Evolutionary conservation across 352 stramenopile species (phyloP).

Genomic region (Pythium brassicae): DNA sequence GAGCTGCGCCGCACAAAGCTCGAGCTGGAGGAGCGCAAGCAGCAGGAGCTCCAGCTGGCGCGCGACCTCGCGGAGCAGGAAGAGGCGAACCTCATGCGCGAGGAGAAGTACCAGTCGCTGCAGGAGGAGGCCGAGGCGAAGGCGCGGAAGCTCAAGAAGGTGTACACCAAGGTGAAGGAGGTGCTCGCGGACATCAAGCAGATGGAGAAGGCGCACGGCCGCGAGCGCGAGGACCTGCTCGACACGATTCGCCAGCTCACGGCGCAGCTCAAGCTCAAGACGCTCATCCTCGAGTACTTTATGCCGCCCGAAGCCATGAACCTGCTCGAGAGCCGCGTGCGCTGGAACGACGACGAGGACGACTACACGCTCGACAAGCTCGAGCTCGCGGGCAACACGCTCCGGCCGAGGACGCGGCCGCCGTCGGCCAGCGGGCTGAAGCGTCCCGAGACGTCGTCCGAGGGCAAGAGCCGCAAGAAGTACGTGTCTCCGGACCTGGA

Average conservation of each 20-base stretch:
- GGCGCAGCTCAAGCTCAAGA: constrained; percentile 95
- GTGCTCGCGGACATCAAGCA: constrained; percentile 91
- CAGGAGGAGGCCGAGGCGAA: constrained; percentile 95
- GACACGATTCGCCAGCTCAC: constrained; percentile 93
- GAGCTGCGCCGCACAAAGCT: constrained; percentile 91
- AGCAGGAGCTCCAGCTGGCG: constrained; percentile 81
- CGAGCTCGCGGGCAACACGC: constrained; percentile 68
- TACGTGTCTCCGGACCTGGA: constrained; percentile 20
- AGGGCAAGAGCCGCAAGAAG: constrained; percentile 49
- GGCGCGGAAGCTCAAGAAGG: constrained; percentile 96
- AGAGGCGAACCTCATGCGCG: constrained; percentile 90
- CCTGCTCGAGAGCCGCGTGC: constrained; percentile 53
- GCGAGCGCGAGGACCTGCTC: constrained; percentile 94
- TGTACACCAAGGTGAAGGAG: constrained; percentile 93
- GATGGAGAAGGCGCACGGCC: constrained; percentile 91
- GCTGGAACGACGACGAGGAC: constrained; percentile 76
- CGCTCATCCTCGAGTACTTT: constrained; percentile 92
- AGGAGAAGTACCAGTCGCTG: constrained; percentile 88
- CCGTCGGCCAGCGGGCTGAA: constrained; percentile 67
- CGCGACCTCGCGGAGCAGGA: constrained; percentile 92
- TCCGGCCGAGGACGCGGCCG: constrained; percentile 54
- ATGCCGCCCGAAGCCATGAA: constrained; percentile 61
- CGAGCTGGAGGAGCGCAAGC: constrained; percentile 90
- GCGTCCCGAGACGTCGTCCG: constrained; percentile 64
- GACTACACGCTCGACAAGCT: constrained; percentile 67